Evolutionary conservation across 768 basidiomycete species (phyloP), one percentile per base, ranked within the genome.

Genomic region (Mycena rosella): DNA sequence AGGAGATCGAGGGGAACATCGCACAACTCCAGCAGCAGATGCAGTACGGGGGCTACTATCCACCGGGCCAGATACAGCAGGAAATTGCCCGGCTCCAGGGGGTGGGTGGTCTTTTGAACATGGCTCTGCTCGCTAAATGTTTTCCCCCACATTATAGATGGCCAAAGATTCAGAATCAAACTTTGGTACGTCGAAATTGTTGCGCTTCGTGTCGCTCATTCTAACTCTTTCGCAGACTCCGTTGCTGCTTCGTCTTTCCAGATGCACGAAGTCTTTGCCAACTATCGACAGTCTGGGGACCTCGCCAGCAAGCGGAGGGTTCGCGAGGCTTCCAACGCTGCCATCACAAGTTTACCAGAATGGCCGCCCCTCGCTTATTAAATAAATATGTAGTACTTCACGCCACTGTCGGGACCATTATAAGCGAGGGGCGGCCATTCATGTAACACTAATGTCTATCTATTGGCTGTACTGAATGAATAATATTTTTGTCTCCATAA

Each of bases 321-420:
- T 13, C 87, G 91, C 34, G 92, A 95, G 76, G 88, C 90, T 4
- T 89, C 89, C 55, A 95, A 95, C 73, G 91, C 92, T 15, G 91
- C 93, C 8, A 75, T 95, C 51, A 82, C 83, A 44, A 84, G 84
- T 45, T 78, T 94, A n/a, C 93, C 93, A 2, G 91, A 91, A 65
- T 95, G 90, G 89, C 93, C 93, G 0, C 78, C 84, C 13, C 78
- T 80, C 52, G 74, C 78, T 17, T 81, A 78, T 56, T 81, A n/a
- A n/a, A n/a, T n/a, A n/a, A n/a, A n/a, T n/a, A n/a, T n/a, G n/a
- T n/a, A 75, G 67, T 72, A 11, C 32, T 14, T 48, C 36, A 26
- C 38, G 40, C n/a, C n/a, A 26, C 56, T 51, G n/a, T 18, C 36
- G 17, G 38, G 22, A 30, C 20, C 27, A 17, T n/a, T n/a, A n/a